Percentiles rank a stretch among this genome's conserved stretches.
These are phyloP conservation scores for Talaromyces sp. DNA, from an alignment of 2,329 filamentous ascomycete genomes.

Conservation along the genomic window DNA sequence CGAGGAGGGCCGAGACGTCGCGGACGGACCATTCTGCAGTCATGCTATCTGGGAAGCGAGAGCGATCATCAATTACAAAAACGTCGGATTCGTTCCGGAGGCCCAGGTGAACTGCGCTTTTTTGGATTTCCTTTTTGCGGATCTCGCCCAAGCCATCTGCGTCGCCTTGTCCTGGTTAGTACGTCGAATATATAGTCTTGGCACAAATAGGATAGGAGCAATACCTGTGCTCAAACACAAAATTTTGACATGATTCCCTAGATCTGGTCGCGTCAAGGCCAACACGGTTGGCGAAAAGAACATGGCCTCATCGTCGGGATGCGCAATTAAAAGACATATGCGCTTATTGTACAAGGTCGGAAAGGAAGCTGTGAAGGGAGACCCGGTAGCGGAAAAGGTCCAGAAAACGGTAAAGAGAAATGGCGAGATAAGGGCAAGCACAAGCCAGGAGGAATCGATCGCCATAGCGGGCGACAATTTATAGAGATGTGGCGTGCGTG, in stretches of 20 bases:
- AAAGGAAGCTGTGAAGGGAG: conserved; percentile 33
- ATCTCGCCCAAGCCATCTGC: conserved; percentile 82
- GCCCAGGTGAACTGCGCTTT: conserved; percentile 73
- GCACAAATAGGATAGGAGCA: background rate
- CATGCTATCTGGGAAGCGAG: conserved; percentile 85
- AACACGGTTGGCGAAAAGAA: conserved; percentile 91
- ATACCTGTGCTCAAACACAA: conserved; percentile 81
- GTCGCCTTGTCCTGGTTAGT: conserved; percentile 52
- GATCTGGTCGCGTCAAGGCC: conserved; percentile 70
- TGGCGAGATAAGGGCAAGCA: conserved; percentile 5
- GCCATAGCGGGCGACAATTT: conserved; percentile 1
- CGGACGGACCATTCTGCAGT: conserved; percentile 66
- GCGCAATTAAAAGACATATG: conserved; percentile 88
- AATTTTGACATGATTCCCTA: conserved; percentile 89
- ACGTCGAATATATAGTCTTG: background rate
- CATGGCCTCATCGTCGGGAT: conserved; percentile 99
- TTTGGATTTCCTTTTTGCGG: conserved; percentile 74
- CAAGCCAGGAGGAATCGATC: conserved; percentile 7
- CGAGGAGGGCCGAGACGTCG: conserved; percentile 65
- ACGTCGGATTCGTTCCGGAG: conserved; percentile 71
- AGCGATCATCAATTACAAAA: conserved; percentile 73
- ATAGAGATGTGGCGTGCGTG: background rate
- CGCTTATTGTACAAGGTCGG: conserved; percentile 73
- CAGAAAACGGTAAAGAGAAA: conserved; percentile 32
- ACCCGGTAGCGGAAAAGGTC: conserved; percentile 37